phyloP scores from a whole-genome alignment of 345 rosid species.

The Toxicodendron radicans region DNA sequence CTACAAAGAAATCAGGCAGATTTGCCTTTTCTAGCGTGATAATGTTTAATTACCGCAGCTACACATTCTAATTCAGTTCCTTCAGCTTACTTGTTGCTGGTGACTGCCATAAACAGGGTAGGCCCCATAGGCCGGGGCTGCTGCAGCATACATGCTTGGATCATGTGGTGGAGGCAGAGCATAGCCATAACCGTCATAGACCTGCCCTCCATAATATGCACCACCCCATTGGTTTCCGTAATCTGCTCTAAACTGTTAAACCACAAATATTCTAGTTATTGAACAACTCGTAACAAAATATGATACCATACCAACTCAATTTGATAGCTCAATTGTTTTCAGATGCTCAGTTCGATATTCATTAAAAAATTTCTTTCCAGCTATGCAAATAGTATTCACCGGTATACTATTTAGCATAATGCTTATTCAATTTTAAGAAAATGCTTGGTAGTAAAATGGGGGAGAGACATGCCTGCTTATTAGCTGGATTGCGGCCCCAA shows the following conservation, averaged over 20 bases:
- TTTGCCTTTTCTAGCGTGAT: conserved; percentile 32
- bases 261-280: not conserved
- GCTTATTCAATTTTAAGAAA: not conserved
- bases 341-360: not conserved
- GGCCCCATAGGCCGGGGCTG: conserved; percentile 64
- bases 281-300: not conserved
- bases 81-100: conserved; percentile 95
- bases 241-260: conserved; percentile 64
- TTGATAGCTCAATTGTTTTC: not conserved
- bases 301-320: not conserved
- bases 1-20: conserved; percentile 22
- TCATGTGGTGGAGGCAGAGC: conserved; percentile 70
- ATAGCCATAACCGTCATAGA: conserved; percentile 85
- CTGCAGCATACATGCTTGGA: conserved; percentile 68
- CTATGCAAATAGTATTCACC: too few species aligned
- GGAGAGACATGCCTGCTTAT: conserved; percentile 55
- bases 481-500: conserved; percentile 83
- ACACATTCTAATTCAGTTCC: conserved; percentile 11
- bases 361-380: not conserved
- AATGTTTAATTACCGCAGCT: conserved; percentile 27
- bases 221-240: conserved; percentile 82
- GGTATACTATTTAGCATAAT: too few species aligned
- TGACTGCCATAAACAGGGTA: conserved; percentile 78
- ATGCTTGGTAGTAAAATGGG: not conserved
- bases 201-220: conserved; percentile 72